phyloP scores from a whole-genome alignment of 805 yeast genomes.

The Cyberlindnera americana region DNA sequence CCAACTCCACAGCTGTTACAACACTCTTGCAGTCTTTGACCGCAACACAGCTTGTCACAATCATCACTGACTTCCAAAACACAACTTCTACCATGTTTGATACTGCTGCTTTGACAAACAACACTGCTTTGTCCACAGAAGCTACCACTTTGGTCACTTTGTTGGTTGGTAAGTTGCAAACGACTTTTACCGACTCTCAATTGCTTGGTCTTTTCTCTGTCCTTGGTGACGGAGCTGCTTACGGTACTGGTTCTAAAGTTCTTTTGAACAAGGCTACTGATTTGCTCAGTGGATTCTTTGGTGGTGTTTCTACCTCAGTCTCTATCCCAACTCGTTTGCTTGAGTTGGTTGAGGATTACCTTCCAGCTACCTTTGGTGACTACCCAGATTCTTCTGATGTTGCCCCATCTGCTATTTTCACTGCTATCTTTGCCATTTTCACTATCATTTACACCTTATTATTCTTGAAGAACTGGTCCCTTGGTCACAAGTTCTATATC shows the following conservation, averaged over 20 bases:
- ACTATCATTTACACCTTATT: constrained; percentile 42
- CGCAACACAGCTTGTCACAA: constrained; percentile 19
- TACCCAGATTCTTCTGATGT: constrained; percentile 52
- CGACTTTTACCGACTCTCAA: constrained; percentile 23
- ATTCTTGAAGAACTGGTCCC: constrained; percentile 42
- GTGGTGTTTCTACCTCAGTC: constrained; percentile 8
- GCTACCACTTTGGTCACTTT: constrained; percentile 20
- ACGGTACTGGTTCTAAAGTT: constrained; percentile 27
- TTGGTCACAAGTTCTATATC: constrained; percentile 59
- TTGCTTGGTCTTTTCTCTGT: constrained; percentile 24
- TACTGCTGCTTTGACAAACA: constrained; percentile 14
- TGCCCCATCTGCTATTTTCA: constrained; percentile 58
- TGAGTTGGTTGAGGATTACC: constrained; percentile 27
- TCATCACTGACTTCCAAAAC: constrained; percentile 21
- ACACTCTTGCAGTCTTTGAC: constrained; percentile 19
- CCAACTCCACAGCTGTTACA: constrained; percentile 22
- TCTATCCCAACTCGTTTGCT: constrained; percentile 20
- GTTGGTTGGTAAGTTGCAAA: constrained; percentile 17
- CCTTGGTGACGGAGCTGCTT: constrained; percentile 26
- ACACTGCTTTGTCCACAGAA: constrained; percentile 5
- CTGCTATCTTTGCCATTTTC: constrained; percentile 49
- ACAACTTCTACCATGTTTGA: constrained; percentile 22
- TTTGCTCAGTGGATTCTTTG: constrained; percentile 22
- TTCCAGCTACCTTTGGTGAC: constrained; percentile 57
- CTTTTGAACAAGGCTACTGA: constrained; percentile 17